Evolutionary conservation across 345 rosid species (phyloP).

Genomic region (Eutrema heterophyllum): DNA sequence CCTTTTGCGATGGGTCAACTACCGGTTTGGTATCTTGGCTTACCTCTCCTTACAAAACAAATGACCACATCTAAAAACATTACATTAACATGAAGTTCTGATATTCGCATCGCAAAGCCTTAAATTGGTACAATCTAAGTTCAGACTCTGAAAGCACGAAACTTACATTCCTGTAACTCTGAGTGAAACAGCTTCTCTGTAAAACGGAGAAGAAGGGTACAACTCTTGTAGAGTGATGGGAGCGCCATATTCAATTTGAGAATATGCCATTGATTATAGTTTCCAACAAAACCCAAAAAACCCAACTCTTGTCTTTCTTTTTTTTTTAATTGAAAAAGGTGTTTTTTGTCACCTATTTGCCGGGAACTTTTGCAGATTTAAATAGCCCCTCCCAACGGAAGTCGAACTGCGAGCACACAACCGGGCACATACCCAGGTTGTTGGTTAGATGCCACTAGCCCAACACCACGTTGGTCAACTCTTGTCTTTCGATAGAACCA

Average conservation of each 20-base stretch:
- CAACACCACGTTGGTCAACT: no score
- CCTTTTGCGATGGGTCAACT: no score
- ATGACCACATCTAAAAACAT: not conserved
- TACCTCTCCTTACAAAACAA: no score
- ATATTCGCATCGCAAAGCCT: not conserved
- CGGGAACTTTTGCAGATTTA: no score
- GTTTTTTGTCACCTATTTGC: no score
- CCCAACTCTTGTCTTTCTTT: not conserved
- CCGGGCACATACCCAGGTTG: no score
- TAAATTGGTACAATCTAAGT: not conserved
- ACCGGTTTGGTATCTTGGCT: no score
- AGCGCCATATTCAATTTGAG: constrained; percentile 41
- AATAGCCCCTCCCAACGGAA: no score
- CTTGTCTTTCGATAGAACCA: not conserved
- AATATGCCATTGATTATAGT: constrained; percentile 31
- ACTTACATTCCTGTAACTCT: constrained; percentile 66
- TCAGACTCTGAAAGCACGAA: not conserved
- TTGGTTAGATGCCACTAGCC: no score
- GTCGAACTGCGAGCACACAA: no score
- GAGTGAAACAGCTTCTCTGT: constrained; percentile 53
- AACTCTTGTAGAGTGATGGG: constrained; percentile 52
- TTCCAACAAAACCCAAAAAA: not conserved
- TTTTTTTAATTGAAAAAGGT: no score
- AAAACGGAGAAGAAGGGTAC: constrained; percentile 51
- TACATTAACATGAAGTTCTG: not conserved